Evolutionary conservation across 352 stramenopile species (phyloP).

Genomic region (Thraustochytrium sp.): DNA sequence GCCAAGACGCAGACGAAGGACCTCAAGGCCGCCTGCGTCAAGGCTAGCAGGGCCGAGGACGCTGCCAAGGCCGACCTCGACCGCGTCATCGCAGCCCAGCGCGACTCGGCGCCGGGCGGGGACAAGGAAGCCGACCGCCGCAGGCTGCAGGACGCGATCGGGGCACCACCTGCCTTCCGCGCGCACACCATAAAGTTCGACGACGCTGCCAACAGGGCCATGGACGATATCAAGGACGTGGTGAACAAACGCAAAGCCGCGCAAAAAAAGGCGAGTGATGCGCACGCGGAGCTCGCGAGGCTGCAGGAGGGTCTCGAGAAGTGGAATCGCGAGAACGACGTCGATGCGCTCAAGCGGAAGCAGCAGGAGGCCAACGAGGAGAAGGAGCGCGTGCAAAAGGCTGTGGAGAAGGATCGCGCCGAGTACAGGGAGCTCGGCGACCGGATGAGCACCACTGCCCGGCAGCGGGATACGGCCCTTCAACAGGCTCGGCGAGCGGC

Average conservation of each 20-base stretch:
- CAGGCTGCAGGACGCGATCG: too few relatives aligned
- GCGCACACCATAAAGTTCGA: too few relatives aligned
- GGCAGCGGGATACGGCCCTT: background rate
- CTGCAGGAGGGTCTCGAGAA: background rate
- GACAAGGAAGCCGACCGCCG: too few relatives aligned
- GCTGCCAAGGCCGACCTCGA: background rate
- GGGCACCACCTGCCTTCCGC: too few relatives aligned
- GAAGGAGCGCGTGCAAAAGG: background rate
- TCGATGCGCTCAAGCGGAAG: slow-evolving; percentile 1
- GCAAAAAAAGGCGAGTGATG: background rate
- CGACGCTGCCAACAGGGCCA: too few relatives aligned
- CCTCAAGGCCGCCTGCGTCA: background rate
- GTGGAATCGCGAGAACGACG: background rate
- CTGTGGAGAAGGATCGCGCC: background rate
- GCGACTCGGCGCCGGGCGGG: too few relatives aligned
- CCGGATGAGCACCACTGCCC: background rate
- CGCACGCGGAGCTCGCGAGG: background rate
- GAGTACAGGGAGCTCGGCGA: background rate
- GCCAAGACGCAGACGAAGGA: background rate
- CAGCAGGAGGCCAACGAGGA: background rate
- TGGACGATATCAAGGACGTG: background rate
- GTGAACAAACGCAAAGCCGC: background rate
- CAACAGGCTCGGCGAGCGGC: background rate
- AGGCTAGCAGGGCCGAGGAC: background rate
- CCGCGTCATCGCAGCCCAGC: background rate